These are phyloP conservation scores for Rhododendron molle DNA, from an alignment of 148 eudicot species.

Conservation along the genomic window DNA sequence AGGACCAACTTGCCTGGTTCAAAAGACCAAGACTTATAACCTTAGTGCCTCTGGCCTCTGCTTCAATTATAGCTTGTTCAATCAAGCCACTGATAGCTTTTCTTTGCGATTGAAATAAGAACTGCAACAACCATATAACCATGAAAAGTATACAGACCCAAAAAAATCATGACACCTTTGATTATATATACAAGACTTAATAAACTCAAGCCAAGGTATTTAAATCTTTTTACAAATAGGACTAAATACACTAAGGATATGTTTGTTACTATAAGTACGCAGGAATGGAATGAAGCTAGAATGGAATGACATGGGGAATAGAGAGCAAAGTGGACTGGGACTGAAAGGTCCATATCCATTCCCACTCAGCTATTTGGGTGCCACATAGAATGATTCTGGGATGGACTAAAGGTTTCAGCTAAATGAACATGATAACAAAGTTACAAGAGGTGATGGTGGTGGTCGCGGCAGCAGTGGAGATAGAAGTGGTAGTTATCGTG, in stretches of 20 bases:
- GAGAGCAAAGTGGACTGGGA: background rate
- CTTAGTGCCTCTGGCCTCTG: conserved; percentile 41
- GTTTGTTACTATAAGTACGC: background rate
- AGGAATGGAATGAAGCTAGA: background rate
- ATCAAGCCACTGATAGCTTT: conserved; percentile 36
- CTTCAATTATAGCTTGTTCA: conserved; percentile 53
- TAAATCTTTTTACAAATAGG: background rate
- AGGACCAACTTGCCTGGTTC: conserved; percentile 46
- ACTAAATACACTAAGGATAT: background rate
- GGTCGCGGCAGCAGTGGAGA: background rate
- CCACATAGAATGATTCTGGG: background rate
- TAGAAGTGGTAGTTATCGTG: background rate
- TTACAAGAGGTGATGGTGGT: background rate
- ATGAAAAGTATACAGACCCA: background rate
- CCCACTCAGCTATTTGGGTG: background rate
- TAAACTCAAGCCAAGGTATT: no score
- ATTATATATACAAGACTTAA: background rate
- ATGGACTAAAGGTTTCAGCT: background rate
- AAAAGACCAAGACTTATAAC: conserved; percentile 57
- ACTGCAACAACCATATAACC: conserved; percentile 28
- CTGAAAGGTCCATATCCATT: background rate
- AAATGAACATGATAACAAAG: background rate
- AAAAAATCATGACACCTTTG: background rate
- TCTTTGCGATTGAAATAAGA: conserved; percentile 41
- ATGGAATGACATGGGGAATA: background rate